These are phyloP conservation scores for Chernovozyma sophiae-reginae DNA, from an alignment of 1,139 yeast genomes.

Conservation along the genomic window DNA sequence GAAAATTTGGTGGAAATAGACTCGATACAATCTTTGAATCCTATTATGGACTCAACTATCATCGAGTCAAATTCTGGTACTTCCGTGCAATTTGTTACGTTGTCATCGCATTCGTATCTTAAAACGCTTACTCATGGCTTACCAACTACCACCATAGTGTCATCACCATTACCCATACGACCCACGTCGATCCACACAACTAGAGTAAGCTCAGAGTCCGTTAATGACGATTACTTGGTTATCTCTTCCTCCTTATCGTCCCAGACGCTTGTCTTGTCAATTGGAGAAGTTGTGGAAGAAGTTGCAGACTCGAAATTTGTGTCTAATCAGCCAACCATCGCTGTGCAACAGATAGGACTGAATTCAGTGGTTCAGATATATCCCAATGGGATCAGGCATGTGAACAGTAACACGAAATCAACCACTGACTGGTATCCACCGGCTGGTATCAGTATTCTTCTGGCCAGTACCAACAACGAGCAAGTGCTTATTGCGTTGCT, in stretches of 20 bases:
- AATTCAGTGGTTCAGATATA: slow-evolving; percentile 70
- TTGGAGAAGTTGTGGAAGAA: slow-evolving; percentile 79
- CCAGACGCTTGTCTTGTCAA: slow-evolving; percentile 68
- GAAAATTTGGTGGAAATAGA: slow-evolving; percentile 57
- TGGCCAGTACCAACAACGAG: slow-evolving; percentile 58
- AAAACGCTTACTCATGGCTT: slow-evolving; percentile 58
- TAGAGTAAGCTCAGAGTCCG: slow-evolving; percentile 39
- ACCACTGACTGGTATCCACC: slow-evolving; percentile 81
- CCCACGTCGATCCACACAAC: slow-evolving; percentile 65
- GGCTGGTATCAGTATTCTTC: slow-evolving; percentile 60
- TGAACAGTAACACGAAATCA: slow-evolving; percentile 24
- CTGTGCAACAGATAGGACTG: slow-evolving; percentile 66
- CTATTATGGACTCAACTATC: slow-evolving; percentile 50
- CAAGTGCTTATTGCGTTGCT: slow-evolving; percentile 73
- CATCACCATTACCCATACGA: slow-evolving; percentile 64
- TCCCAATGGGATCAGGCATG: slow-evolving; percentile 66
- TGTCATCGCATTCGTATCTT: slow-evolving; percentile 38
- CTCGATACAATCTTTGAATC: slow-evolving; percentile 50
- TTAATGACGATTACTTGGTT: slow-evolving; percentile 60
- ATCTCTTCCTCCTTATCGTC: slow-evolving; percentile 54
- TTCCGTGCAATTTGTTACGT: slow-evolving; percentile 29
- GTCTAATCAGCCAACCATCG: slow-evolving; percentile 56
- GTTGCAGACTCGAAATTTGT: slow-evolving; percentile 63
- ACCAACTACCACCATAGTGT: slow-evolving; percentile 57
- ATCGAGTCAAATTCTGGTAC: slow-evolving; percentile 28